Percentiles rank a stretch among this genome's conserved stretches.
phyloP scores from a whole-genome alignment of 2,329 filamentous ascomycete species.

The Penicillium sp. region DNA sequence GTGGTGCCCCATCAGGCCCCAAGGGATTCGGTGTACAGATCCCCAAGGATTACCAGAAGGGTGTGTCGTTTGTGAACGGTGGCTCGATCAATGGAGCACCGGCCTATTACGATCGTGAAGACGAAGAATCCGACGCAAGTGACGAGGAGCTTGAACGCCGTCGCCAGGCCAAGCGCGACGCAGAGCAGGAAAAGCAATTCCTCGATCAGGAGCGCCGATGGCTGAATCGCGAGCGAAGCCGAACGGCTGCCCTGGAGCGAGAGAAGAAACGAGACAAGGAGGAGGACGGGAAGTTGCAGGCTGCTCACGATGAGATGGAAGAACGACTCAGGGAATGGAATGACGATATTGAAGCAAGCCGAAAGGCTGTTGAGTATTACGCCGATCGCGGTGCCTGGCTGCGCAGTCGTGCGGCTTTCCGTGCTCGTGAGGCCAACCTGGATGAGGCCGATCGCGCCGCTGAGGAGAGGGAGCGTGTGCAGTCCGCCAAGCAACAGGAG shows the following conservation, averaged over 20 bases:
- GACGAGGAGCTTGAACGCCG: constrained; percentile 81
- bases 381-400: constrained; percentile 81
- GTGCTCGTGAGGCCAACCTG: constrained; percentile 68
- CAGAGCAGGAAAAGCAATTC: constrained; percentile 77
- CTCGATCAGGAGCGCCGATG: constrained; percentile 84
- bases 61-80: constrained; percentile 79
- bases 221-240: constrained; percentile 82
- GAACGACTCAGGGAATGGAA: constrained; percentile 79
- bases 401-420: constrained; percentile 71
- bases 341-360: constrained; percentile 75
- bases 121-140: constrained; percentile 82
- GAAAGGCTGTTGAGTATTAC: constrained; percentile 79
- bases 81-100: constrained; percentile 62
- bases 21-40: constrained; percentile 63
- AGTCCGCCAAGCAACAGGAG: constrained; percentile 69
- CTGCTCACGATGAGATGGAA: constrained; percentile 65
- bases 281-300: constrained; percentile 64
- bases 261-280: constrained; percentile 78
- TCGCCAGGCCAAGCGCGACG: constrained; percentile 66
- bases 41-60: constrained; percentile 71
- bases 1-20: constrained; percentile 70
- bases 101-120: constrained; percentile 63
- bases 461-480: constrained; percentile 72
- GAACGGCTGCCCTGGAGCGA: constrained; percentile 79
- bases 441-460: constrained; percentile 80